Evolutionary conservation across 78 protist species (phyloP).

Genomic region (Dictyostelium citrinum): DNA sequence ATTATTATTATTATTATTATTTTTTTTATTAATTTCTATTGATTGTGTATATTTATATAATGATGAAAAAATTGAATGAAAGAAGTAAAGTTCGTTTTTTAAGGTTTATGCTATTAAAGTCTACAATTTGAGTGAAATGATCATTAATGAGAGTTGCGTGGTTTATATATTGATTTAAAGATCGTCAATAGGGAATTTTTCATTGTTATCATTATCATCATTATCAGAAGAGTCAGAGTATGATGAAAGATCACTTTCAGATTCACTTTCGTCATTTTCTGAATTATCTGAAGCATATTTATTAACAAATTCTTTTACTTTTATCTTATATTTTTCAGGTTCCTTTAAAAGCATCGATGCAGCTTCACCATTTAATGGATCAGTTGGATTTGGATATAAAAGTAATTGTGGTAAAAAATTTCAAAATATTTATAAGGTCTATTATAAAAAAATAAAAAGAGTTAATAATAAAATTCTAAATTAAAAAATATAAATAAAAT

Average conservation of each 20-base stretch:
- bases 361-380: constrained; percentile 98
- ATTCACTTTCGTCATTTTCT: constrained; percentile 59
- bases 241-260: constrained; percentile 73
- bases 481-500: neutral
- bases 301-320: constrained; percentile 80
- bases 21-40: neutral
- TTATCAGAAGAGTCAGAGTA: constrained; percentile 51
- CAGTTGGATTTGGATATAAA: constrained; percentile 97
- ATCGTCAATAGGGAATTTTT: constrained; percentile 28
- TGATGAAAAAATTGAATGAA: neutral
- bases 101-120: neutral
- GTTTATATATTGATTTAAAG: neutral
- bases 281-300: constrained; percentile 72
- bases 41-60: neutral
- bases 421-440: constrained; percentile 92
- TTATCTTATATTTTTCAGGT: constrained; percentile 73
- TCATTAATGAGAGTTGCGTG: neutral
- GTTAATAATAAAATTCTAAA: neutral
- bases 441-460: neutral
- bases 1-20: neutral
- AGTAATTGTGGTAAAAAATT: constrained; percentile 97
- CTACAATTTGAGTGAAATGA: neutral
- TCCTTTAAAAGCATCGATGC: constrained; percentile 90
- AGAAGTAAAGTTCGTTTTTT: neutral
- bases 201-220: constrained; percentile 40